Conservation (phyloP, 208 protist genomes). For the Jaenimonas drosophilae region DNA sequence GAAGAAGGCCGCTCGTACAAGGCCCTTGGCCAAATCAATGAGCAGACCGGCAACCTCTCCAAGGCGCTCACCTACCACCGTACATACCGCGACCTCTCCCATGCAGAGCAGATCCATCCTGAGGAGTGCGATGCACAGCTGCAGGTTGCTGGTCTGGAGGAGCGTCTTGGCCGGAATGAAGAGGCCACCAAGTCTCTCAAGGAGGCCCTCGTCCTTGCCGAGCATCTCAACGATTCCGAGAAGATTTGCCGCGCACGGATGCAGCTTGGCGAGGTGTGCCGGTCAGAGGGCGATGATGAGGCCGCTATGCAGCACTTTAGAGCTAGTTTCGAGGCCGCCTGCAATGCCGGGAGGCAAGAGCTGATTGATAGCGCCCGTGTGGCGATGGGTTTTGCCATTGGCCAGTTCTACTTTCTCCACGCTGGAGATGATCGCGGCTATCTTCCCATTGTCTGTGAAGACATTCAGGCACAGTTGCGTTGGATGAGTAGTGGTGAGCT, state of each 20-base stretch:
- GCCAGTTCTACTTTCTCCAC: constrained; percentile 65
- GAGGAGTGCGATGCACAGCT: constrained; percentile 57
- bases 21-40: constrained; percentile 60
- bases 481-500: constrained; percentile 82
- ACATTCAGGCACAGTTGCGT: constrained; percentile 66
- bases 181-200: constrained; percentile 62
- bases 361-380: constrained; percentile 71
- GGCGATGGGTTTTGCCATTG: constrained; percentile 72
- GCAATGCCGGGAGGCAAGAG: constrained; percentile 40
- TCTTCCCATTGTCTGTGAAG: constrained; percentile 65
- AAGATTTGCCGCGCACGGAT: constrained; percentile 67
- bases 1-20: constrained; percentile 55
- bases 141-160: constrained; percentile 65
- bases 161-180: constrained; percentile 47
- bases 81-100: constrained; percentile 39
- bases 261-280: constrained; percentile 73
- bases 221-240: constrained; percentile 41
- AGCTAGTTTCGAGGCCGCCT: constrained; percentile 56
- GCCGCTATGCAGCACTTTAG: constrained; percentile 62
- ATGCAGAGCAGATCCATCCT: constrained; percentile 17
- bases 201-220: constrained; percentile 54
- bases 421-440: constrained; percentile 64
- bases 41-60: constrained; percentile 49
- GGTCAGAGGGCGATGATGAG: constrained; percentile 35
- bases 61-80: constrained; percentile 67